Evolutionary conservation across 345 rosid species (phyloP).

Genomic region (Populus nigra): DNA sequence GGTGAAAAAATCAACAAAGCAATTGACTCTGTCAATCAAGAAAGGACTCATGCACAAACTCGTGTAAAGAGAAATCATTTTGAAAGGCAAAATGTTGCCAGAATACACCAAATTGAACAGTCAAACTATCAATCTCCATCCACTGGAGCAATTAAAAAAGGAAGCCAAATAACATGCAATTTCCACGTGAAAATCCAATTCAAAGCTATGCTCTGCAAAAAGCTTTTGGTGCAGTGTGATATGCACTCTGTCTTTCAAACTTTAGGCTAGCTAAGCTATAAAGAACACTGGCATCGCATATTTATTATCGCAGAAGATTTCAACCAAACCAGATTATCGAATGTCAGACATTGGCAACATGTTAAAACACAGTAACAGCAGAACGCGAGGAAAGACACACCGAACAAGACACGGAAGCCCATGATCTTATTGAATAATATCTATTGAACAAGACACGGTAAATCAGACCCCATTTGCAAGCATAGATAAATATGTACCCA

Average conservation of each 20-base stretch:
- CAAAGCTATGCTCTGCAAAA: conserved; percentile 9
- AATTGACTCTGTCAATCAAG: conserved; percentile 2
- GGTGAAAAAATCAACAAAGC: conserved; percentile 1
- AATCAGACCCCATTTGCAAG: background rate
- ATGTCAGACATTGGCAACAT: background rate
- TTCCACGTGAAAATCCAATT: conserved; percentile 2
- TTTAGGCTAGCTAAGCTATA: background rate
- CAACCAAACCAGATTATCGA: background rate
- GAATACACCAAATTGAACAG: conserved; percentile 2
- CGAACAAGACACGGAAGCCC: background rate
- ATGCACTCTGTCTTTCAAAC: background rate
- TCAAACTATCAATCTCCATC: conserved; percentile 6
- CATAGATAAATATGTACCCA: conserved; percentile 1
- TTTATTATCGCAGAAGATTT: background rate
- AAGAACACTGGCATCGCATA: background rate
- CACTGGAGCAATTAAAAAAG: conserved; percentile 11
- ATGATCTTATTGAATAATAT: background rate
- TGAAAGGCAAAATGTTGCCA: conserved; percentile 2
- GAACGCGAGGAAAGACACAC: background rate
- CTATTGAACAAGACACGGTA: background rate
- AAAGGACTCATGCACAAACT: conserved; percentile 5
- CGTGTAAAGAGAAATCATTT: conserved; percentile 6
- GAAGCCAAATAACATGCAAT: conserved; percentile 11
- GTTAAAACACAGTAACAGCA: background rate
- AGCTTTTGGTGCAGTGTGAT: background rate